Percentiles rank a stretch among this genome's conserved stretches.
These are phyloP conservation scores for Dothideomycetes sp. DNA, from an alignment of 2,329 filamentous ascomycete genomes.

Conservation along the genomic window DNA sequence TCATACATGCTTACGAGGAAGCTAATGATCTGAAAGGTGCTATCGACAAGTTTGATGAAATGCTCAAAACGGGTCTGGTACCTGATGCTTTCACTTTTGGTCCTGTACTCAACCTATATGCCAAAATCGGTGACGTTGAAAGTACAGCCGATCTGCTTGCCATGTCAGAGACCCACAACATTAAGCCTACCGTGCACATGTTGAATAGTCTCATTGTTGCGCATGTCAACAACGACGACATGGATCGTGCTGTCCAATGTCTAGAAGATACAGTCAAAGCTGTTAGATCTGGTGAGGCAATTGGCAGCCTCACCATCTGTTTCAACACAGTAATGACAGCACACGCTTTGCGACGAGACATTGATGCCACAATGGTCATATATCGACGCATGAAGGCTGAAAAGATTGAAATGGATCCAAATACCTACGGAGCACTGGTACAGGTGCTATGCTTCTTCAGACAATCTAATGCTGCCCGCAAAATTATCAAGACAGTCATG, in stretches of 20 bases:
- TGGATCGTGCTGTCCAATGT: constrained; percentile 34
- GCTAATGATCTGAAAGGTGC: constrained; percentile 57
- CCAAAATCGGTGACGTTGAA: constrained; percentile 61
- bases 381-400: constrained; percentile 45
- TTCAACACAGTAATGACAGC: constrained; percentile 72
- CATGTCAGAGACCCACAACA: constrained; percentile 43
- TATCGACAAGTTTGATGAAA: constrained; percentile 50
- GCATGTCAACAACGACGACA: constrained; percentile 37
- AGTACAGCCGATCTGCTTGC: constrained; percentile 54
- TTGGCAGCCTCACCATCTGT: constrained; percentile 47
- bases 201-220: constrained; percentile 56
- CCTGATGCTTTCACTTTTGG: constrained; percentile 58
- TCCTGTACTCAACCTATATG: constrained; percentile 62
- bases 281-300: constrained; percentile 29
- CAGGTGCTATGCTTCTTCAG: constrained; percentile 41
- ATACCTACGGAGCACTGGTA: constrained; percentile 54
- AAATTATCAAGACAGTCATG: constrained; percentile 41
- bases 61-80: constrained; percentile 37
- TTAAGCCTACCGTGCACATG: constrained; percentile 47
- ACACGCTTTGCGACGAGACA: constrained; percentile 53
- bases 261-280: constrained; percentile 42
- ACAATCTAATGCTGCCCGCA: constrained; percentile 44
- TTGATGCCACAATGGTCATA: constrained; percentile 41
- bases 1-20: constrained; percentile 61
- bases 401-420: constrained; percentile 40